phyloP scores from a whole-genome alignment of 257 asterid genomes.

The Ballota nigra region DNA sequence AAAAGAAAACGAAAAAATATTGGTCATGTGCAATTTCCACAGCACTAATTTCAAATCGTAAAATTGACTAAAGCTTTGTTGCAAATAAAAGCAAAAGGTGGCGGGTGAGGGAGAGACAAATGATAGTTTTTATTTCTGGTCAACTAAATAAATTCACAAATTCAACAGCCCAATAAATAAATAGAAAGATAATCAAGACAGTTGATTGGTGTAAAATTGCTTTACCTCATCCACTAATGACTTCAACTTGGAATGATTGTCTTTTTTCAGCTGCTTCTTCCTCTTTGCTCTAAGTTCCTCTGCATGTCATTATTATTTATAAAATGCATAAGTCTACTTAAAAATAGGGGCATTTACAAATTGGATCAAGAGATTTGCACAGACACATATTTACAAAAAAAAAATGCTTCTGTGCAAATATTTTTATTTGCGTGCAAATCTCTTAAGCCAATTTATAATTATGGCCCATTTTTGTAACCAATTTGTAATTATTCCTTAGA shows the following conservation, averaged over 20 bases:
- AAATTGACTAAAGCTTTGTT: slow-evolving; percentile 8
- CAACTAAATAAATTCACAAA: not conserved
- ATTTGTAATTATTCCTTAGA: too few relatives aligned
- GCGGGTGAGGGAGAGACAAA: not conserved
- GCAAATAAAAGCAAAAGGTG: not conserved
- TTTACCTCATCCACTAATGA: slow-evolving; percentile 82
- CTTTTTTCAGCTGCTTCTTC: slow-evolving; percentile 89
- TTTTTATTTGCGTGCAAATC: too few relatives aligned
- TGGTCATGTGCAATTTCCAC: slow-evolving; percentile 10
- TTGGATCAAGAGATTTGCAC: too few relatives aligned
- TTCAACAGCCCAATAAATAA: not conserved
- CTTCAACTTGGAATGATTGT: slow-evolving; percentile 81
- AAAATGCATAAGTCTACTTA: slow-evolving; percentile 21
- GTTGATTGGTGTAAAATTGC: not conserved
- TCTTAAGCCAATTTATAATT: too few relatives aligned
- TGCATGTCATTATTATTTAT: slow-evolving; percentile 41
- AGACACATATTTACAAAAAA: too few relatives aligned
- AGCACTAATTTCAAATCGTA: not conserved
- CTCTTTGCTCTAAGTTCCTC: slow-evolving; percentile 89
- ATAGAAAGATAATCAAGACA: not conserved
- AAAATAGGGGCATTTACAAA: too few relatives aligned
- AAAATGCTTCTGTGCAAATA: too few relatives aligned
- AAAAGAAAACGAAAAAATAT: slow-evolving; percentile 1
- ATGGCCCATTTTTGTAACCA: too few relatives aligned
- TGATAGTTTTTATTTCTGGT: slow-evolving; percentile 1